Conservation (phyloP, 495 filamentous ascomycete genomes). For the Penicillium longicatenatum region DNA sequence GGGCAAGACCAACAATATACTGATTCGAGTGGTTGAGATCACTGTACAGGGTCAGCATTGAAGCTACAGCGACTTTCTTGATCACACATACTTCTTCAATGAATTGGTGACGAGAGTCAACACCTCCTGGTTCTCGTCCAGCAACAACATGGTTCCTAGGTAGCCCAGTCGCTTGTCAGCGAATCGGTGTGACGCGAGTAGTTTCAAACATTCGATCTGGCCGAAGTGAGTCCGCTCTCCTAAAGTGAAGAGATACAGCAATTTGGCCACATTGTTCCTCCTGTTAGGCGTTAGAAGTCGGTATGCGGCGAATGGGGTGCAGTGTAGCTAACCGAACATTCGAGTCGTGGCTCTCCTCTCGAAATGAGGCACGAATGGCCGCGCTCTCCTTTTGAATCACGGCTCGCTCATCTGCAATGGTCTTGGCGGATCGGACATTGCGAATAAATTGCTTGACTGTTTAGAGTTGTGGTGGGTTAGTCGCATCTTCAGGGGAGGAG, state of each 20-base stretch:
- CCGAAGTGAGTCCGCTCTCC: slow-evolving; percentile 98
- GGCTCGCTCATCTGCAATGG: slow-evolving; percentile 95
- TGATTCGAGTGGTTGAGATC: slow-evolving; percentile 97
- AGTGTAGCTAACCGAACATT: slow-evolving; percentile 68
- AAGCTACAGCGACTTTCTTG: neutral
- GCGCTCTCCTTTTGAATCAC: slow-evolving; percentile 99
- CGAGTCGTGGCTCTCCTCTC: slow-evolving; percentile 92
- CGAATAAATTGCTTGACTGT: slow-evolving; percentile 99
- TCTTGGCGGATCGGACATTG: slow-evolving; percentile 97
- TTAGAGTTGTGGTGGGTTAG: slow-evolving; percentile 20
- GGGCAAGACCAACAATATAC: slow-evolving; percentile 94
- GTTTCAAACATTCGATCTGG: slow-evolving; percentile 98
- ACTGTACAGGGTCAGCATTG: slow-evolving; percentile 49
- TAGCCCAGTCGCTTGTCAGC: slow-evolving; percentile 97
- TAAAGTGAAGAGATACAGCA: slow-evolving; percentile 97
- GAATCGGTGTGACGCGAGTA: slow-evolving; percentile 94
- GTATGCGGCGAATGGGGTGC: slow-evolving; percentile 8
- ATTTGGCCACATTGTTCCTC: slow-evolving; percentile 98
- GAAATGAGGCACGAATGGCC: slow-evolving; percentile 92
- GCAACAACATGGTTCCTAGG: slow-evolving; percentile 89
- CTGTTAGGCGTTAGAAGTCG: slow-evolving; percentile 50
- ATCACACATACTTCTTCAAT: slow-evolving; percentile 75
- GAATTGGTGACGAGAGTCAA: slow-evolving; percentile 97
- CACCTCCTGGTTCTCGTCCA: slow-evolving; percentile 99
- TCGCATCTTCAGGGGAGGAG: slow-evolving; percentile 36